Evolutionary conservation across 805 yeast genomes (phyloP).

Genomic region (Wickerhamiella azyma): DNA sequence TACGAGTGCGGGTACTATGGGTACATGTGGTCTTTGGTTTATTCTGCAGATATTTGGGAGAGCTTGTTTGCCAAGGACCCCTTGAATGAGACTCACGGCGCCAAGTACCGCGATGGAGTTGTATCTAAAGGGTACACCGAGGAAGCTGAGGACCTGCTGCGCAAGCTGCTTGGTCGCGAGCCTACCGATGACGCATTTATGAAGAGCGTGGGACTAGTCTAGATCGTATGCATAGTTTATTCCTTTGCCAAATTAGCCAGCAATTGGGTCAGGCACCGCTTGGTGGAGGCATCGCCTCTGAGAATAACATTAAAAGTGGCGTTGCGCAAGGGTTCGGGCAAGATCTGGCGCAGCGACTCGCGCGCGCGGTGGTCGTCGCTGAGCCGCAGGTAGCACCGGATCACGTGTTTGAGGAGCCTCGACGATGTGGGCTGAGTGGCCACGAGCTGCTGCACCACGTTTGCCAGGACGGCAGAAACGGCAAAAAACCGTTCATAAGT

Average conservation of each 20-base stretch:
- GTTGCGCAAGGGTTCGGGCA: slow-evolving; percentile 80
- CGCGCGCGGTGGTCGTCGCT: slow-evolving; percentile 86
- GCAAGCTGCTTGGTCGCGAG: slow-evolving; percentile 57
- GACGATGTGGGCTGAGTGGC: slow-evolving; percentile 52
- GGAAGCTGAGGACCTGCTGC: slow-evolving; percentile 52
- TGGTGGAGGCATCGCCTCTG: slow-evolving; percentile 79
- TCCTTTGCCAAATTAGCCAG: slow-evolving; percentile 39
- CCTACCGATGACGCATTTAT: slow-evolving; percentile 65
- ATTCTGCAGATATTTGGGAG: slow-evolving; percentile 72
- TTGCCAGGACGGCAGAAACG: slow-evolving; percentile 73
- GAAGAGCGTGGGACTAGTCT: slow-evolving; percentile 39
- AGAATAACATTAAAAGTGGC: slow-evolving; percentile 69
- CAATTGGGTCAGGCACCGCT: slow-evolving; percentile 73
- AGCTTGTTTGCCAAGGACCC: slow-evolving; percentile 56
- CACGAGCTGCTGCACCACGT: slow-evolving; percentile 78
- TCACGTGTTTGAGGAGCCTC: slow-evolving; percentile 79
- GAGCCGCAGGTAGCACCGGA: slow-evolving; percentile 80
- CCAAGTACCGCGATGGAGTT: slow-evolving; percentile 54
- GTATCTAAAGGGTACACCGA: slow-evolving; percentile 60
- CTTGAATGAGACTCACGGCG: slow-evolving; percentile 46
- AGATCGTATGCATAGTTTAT: not conserved
- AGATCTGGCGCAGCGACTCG: slow-evolving; percentile 62
- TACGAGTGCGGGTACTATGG: slow-evolving; percentile 83
- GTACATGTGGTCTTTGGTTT: slow-evolving; percentile 73
- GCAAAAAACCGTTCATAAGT: slow-evolving; percentile 91